Evolutionary conservation across 2,329 filamentous ascomycete species (phyloP), one percentile per base, ranked within the genome.

Genomic region (Phoma sp.): DNA sequence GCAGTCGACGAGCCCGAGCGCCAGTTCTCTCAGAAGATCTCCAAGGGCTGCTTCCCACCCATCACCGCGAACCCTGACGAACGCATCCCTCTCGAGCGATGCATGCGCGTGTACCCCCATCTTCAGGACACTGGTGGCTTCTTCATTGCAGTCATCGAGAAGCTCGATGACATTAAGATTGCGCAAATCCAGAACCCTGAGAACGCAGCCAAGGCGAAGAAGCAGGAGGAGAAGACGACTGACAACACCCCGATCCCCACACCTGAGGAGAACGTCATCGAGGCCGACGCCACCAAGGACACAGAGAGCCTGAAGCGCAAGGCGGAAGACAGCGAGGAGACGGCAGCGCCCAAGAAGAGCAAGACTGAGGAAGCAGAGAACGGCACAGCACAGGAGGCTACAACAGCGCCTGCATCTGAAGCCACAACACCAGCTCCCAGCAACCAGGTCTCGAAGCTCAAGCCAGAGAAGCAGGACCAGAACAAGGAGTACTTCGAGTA

Each of bases 121-220:
- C 84, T 92, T 71, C 95, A 99, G 77, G 92, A 99, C 68, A 99
- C 95, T 3, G 95, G 95, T 51, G 94, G 90, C 21, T 99, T 99
- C 82, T 99, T 99, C 80, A 97, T 99, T 72, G 89, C 92, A 0
- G 93, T 97, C 0, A 79, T 99, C 17, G 90, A 97, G 80, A 99
- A 99, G 83, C 88, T 88, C 73, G 84, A 86, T 24, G 95, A 97
- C 51, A 73, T 73, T 57, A 74, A 74, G 58, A 61, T 70, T 46
- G 60, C 65, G 12, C 70, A 73, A 43, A 59, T 69, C 10, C 61
- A 64, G 45, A 67, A 63, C 38, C 63, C 69, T 15, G 63, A 65
- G 44, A 69, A 69, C 21, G 54, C 61, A 17, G 62, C 69, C 13
- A 69, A 69, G 50, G 59, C 68, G 10, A 62, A 64, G 27, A 65